These are phyloP conservation scores for Rutstroemia sydowiana DNA, from an alignment of 2,329 filamentous ascomycete genomes.

Conservation along the genomic window DNA sequence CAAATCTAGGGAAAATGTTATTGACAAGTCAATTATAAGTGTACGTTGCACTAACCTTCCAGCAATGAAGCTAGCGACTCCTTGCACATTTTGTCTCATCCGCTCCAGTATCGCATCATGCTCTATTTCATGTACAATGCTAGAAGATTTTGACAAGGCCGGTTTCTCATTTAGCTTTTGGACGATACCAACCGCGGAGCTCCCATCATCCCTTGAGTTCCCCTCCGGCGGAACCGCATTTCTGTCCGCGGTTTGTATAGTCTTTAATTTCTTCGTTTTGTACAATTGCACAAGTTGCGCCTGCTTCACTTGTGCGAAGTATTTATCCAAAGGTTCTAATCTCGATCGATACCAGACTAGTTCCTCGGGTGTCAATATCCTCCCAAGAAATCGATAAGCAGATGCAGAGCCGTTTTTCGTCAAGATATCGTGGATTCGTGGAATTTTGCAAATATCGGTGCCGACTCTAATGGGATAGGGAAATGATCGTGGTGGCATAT, in stretches of 20 bases:
- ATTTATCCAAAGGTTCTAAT: slow-evolving; percentile 1
- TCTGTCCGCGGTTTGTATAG: too few species aligned
- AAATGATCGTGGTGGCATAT: slow-evolving; percentile 40
- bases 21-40: not conserved
- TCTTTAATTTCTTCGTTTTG: too few species aligned
- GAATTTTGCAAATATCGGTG: slow-evolving; percentile 69
- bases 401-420: not conserved
- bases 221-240: too few species aligned
- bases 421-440: slow-evolving; percentile 43
- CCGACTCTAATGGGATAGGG: slow-evolving; percentile 63
- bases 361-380: slow-evolving; percentile 12
- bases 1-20: slow-evolving; percentile 29
- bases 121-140: too few species aligned
- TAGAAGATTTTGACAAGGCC: too few species aligned
- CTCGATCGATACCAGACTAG: not conserved
- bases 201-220: too few species aligned
- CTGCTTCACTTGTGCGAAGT: not conserved
- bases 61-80: slow-evolving; percentile 19
- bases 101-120: not conserved
- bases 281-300: too few species aligned
- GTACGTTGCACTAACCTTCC: slow-evolving; percentile 17
- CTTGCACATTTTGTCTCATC: slow-evolving; percentile 1
- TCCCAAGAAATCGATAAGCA: slow-evolving; percentile 12
- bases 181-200: too few species aligned
- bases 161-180: too few species aligned